Evolutionary conservation across 768 basidiomycete species (phyloP).

Genomic region (Suillus plorans): DNA sequence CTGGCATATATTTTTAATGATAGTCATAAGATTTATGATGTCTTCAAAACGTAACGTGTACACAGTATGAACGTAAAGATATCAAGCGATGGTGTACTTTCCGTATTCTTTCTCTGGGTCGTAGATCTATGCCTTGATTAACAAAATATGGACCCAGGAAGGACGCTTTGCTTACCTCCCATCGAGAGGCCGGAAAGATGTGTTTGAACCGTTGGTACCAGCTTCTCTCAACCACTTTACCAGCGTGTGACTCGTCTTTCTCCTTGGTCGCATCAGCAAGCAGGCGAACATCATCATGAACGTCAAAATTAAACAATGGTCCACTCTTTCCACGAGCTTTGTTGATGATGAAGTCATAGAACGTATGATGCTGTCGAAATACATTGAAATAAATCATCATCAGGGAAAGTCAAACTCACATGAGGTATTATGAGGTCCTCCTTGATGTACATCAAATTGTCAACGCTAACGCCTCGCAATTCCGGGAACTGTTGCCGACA

Average conservation of each 20-base stretch:
- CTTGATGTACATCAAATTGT: slow-evolving; percentile 99
- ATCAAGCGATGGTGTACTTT: slow-evolving; percentile 75
- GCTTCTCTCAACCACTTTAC: slow-evolving; percentile 95
- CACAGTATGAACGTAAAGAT: slow-evolving; percentile 1
- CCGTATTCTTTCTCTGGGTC: slow-evolving; percentile 95
- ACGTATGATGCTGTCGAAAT: slow-evolving; percentile 83
- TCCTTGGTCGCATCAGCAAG: slow-evolving; percentile 93
- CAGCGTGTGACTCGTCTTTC: slow-evolving; percentile 98
- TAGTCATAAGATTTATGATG: not conserved
- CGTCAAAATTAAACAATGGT: slow-evolving; percentile 97
- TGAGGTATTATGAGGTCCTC: slow-evolving; percentile 98
- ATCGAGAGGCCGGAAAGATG: slow-evolving; percentile 94
- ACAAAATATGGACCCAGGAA: slow-evolving; percentile 6
- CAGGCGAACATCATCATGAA: slow-evolving; percentile 96
- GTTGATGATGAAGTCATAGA: slow-evolving; percentile 98
- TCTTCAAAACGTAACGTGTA: not conserved
- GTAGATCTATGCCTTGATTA: slow-evolving; percentile 57
- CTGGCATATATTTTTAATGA: slow-evolving; percentile 27
- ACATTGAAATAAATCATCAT: slow-evolving; percentile 5
- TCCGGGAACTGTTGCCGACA: slow-evolving; percentile 93
- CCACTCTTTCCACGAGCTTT: slow-evolving; percentile 98
- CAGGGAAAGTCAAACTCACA: slow-evolving; percentile 43
- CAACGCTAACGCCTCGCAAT: slow-evolving; percentile 83
- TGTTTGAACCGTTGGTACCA: slow-evolving; percentile 98
- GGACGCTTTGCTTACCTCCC: slow-evolving; percentile 76